Conservation (phyloP, 1,284 basidiomycete species). For the Butyriboletus appendiculatus region DNA sequence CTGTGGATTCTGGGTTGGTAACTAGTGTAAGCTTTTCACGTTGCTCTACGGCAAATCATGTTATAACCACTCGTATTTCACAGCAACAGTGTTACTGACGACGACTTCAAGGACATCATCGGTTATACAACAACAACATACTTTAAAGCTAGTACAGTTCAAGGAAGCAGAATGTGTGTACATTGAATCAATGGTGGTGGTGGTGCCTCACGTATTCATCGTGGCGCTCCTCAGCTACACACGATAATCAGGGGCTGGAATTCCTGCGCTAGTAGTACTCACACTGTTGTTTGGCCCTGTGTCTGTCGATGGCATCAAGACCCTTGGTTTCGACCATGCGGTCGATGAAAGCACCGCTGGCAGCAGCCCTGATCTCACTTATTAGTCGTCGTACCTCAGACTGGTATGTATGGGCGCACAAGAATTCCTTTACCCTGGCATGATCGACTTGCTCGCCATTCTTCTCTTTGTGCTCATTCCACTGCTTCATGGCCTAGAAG, state of each 20-base stretch:
- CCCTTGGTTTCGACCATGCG: constrained; percentile 53
- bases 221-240: constrained; percentile 9
- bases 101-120: background rate
- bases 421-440: constrained; percentile 21
- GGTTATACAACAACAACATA: constrained; percentile 9
- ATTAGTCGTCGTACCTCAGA: background rate
- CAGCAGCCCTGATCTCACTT: constrained; percentile 22
- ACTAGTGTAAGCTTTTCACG: background rate
- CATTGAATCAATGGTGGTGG: constrained; percentile 1
- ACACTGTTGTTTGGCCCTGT: constrained; percentile 40
- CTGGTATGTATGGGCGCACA: constrained; percentile 16
- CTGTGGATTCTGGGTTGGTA: background rate
- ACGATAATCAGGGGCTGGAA: background rate
- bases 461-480: constrained; percentile 20
- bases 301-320: constrained; percentile 40
- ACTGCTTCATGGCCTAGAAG: constrained; percentile 32
- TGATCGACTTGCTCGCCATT: constrained; percentile 17
- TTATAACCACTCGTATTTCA: background rate
- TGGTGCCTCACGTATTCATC: background rate
- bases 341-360: constrained; percentile 48
- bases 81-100: background rate
- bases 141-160: background rate
- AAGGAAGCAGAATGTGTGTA: background rate
- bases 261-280: background rate
- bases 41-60: background rate